phyloP scores from a whole-genome alignment of 768 basidiomycete species.

The Scleroderma citrinum region DNA sequence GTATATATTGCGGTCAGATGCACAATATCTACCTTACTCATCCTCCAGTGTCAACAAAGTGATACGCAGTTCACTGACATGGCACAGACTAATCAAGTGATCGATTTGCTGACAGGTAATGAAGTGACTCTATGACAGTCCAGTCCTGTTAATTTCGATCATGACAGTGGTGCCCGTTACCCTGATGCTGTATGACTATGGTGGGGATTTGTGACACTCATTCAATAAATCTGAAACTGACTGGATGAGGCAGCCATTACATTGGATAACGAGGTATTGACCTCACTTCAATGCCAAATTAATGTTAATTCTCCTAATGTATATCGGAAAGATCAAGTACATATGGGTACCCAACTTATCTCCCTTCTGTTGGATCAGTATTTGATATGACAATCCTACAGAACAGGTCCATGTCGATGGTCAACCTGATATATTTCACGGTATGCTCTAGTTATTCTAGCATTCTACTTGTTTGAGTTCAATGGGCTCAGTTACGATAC shows the following conservation, averaged over 20 bases:
- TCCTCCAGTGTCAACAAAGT: too few species aligned
- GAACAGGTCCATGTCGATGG: neutral
- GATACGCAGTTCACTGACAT: too few species aligned
- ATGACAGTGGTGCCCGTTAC: neutral
- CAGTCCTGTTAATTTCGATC: neutral
- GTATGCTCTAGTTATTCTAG: neutral
- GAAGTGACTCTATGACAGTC: neutral
- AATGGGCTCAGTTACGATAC: neutral
- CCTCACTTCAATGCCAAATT: neutral
- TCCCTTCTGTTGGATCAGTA: too few species aligned
- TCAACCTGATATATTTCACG: neutral
- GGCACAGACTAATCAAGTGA: too few species aligned
- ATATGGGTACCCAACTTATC: neutral
- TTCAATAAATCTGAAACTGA: neutral
- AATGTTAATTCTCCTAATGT: neutral
- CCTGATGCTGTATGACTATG: neutral
- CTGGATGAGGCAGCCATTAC: neutral
- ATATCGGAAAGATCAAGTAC: neutral
- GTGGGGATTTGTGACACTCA: neutral
- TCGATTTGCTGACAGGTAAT: too few species aligned
- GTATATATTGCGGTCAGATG: too few species aligned
- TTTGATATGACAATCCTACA: neutral
- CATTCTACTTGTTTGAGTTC: neutral
- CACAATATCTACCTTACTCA: too few species aligned
- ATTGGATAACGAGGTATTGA: neutral